Base-by-base conservation (phyloP, 345 rosid species). In the Euphorbia pulcherrima region DNA sequence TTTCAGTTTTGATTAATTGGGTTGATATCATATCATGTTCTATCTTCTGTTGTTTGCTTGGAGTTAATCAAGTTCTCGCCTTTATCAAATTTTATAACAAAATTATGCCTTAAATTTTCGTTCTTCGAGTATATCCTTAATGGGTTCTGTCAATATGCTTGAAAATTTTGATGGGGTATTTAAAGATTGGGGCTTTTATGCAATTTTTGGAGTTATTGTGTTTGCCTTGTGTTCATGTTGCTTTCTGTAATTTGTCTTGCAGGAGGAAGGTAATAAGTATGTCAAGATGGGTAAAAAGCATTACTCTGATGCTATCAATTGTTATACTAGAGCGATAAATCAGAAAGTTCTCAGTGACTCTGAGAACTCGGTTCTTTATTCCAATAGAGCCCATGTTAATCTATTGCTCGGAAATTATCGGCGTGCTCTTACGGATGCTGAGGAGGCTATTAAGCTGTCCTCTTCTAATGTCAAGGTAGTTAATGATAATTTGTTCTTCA, bases 381-480 rank as follows among this genome's bases (percentile, higher is more conserved):
- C 97, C 27, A 93, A 93, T 74, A 80, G 96, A 75, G 81, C 97
- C 18, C 97, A 86, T 79, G 98, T 89, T 8, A 93, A 93, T 83
- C 67, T 93, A 28, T 84, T 90, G 0, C 81, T 90, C 0, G 96
- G 96, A 30, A 93, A 93, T 63, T 72, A 79, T 65, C 80, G 98
- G 7, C 92, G 88, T n/a, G 92, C 91, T 9, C 83, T 93, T 53
- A 74, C 76, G 0, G 97, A 93, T 84, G 83, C 98, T 28, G 79
- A 86, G 72, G 90, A 88, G 60, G 88, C 98, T 48, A 72, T 90
- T 55, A 89, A 69, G 58, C 67, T 93, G 10, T 77, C 28, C 65
- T 82, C 87, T 0, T 77, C 80, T 2, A 90, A 86, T 53, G 72
- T 87, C 50, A 93, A 93, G 97, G 98, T 88, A 68, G 52, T 66